These are phyloP conservation scores for Phanerochaete carnosa DNA, from an alignment of 768 basidiomycete species.

Conservation along the genomic window DNA sequence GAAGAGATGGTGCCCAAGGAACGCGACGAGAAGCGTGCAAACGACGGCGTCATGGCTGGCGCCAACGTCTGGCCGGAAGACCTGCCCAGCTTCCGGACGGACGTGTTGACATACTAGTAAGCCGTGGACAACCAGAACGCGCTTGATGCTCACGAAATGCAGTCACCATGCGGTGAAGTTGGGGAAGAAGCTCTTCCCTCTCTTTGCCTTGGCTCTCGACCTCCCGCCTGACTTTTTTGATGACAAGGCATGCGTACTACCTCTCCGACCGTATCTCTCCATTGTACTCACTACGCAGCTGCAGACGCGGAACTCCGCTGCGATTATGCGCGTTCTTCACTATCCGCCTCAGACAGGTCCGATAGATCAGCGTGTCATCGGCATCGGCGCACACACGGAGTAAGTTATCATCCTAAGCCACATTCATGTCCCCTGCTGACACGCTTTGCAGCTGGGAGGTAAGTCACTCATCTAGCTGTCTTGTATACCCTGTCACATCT, in stretches of 20 bases:
- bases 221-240: conserved; percentile 60
- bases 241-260: conserved; percentile 48
- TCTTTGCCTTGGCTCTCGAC: conserved; percentile 67
- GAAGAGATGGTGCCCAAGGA: conserved; percentile 41
- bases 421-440: neutral
- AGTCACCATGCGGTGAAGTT: conserved; percentile 53
- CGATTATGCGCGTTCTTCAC: conserved; percentile 63
- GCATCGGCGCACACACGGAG: conserved; percentile 84
- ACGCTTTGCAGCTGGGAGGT: conserved; percentile 38
- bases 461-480: neutral
- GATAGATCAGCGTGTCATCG: conserved; percentile 65
- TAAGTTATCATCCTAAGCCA: conserved; percentile 27
- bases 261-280: neutral
- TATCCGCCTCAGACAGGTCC: conserved; percentile 72
- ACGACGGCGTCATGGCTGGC: conserved; percentile 61
- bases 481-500: neutral
- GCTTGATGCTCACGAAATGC: conserved; percentile 4
- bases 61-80: conserved; percentile 78
- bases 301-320: conserved; percentile 60
- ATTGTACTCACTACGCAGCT: neutral
- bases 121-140: conserved; percentile 19
- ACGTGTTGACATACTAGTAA: conserved; percentile 66
- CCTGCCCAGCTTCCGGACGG: conserved; percentile 55
- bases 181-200: conserved; percentile 58
- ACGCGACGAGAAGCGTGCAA: conserved; percentile 24